Base-by-base conservation (phyloP, 495 filamentous ascomycete genomes). In the Penicillium taxi region DNA sequence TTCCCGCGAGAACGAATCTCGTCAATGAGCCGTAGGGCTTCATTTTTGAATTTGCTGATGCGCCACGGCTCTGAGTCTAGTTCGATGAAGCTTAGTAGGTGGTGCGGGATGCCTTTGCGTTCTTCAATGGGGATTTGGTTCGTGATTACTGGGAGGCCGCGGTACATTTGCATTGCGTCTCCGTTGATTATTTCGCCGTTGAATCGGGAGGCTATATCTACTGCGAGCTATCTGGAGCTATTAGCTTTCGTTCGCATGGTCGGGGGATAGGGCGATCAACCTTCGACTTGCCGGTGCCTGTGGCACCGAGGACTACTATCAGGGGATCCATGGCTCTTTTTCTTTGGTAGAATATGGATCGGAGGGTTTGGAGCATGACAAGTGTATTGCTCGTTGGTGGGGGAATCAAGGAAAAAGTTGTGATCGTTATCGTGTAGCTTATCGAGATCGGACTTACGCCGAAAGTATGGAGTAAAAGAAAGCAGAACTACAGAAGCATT, bases 151-250 rank as follows among this genome's bases (percentile, higher is more conserved):
- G 91, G 88, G 13, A 99, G 68, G 6, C 89, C 93, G 22, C 77
- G 69, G 51, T 99, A 99, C 73, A 99, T 81, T 56, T 96, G 93
- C 85, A 99, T 91, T n/a, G 91, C 91, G 65, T 99, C 93, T 33
- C 84, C 88, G 55, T 99, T 99, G 68, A 99, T 86, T 35, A 99
- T 75, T 63, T 99, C 93, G 45, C 93, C 93, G 59, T 94, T 83
- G 62, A 84, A 89, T 22, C 71, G 73, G 23, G 70, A 68, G 3
- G 93, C 91, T 19, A 99, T 56, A 30, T 94, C 84, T 6, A 99
- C 84, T 35, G 93, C 93, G 45, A 99, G 83, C 90, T 96, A 54
- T 52, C 64, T 66, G 52, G 42, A 60, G 30, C 34, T 33, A 37
- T 66, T 44, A 68, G 58, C 25, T 33, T 34, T 22, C 28, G 7